These are phyloP conservation scores for Punctularia strigosozonata DNA, from an alignment of 768 basidiomycete species.

Conservation along the genomic window DNA sequence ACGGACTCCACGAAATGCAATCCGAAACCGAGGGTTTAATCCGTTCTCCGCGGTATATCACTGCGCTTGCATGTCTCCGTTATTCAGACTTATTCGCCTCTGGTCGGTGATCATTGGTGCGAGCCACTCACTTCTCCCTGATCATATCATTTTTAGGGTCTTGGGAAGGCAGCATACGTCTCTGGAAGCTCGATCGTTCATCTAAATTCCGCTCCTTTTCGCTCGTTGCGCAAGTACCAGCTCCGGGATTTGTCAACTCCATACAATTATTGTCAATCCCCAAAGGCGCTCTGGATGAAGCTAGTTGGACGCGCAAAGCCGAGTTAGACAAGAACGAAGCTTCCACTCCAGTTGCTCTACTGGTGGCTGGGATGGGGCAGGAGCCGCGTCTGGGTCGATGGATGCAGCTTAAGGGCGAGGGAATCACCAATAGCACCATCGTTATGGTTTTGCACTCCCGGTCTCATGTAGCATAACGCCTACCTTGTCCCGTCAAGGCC, in stretches of 20 bases:
- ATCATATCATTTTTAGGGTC: slow-evolving; percentile 50
- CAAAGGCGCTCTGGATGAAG: slow-evolving; percentile 25
- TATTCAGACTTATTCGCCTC: slow-evolving; percentile 90
- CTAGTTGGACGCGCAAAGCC: slow-evolving; percentile 23
- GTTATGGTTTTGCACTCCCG: no score
- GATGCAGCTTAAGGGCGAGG: slow-evolving; percentile 61
- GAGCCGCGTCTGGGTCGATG: slow-evolving; percentile 89
- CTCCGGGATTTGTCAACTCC: slow-evolving; percentile 80
- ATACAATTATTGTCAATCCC: slow-evolving; percentile 64
- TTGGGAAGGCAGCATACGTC: slow-evolving; percentile 80
- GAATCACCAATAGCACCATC: no score
- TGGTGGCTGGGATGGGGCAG: slow-evolving; percentile 77
- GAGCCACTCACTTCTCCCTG: not conserved
- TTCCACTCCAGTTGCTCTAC: no score
- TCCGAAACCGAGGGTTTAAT: slow-evolving; percentile 69
- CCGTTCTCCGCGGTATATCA: slow-evolving; percentile 83
- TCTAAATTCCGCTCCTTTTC: slow-evolving; percentile 67
- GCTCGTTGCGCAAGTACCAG: slow-evolving; percentile 48
- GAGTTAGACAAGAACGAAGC: no score
- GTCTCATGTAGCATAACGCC: no score
- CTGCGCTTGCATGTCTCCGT: slow-evolving; percentile 65
- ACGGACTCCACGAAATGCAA: slow-evolving; percentile 65
- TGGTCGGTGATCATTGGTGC: slow-evolving; percentile 33
- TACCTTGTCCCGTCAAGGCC: no score
- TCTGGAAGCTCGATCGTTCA: slow-evolving; percentile 94